phyloP scores from a whole-genome alignment of 495 filamentous ascomycete species.

The Articulospora tetracladia region DNA sequence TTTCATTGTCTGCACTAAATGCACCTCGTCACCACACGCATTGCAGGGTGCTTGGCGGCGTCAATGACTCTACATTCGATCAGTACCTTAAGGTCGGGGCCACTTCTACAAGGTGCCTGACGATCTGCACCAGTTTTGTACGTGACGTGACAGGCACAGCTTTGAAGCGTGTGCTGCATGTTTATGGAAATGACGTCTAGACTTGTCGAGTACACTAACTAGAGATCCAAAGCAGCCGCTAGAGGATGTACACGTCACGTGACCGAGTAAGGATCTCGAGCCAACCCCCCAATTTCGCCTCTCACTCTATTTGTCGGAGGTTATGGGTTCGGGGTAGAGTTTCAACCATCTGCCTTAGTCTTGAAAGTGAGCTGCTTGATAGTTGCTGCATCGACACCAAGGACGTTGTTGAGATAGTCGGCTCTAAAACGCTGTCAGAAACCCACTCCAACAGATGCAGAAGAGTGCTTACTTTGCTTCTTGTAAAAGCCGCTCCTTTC shows the following conservation, averaged over 20 bases:
- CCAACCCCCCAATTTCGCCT: neutral
- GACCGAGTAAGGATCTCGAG: neutral
- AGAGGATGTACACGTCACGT: neutral
- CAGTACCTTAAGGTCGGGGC: neutral
- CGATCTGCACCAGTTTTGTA: neutral
- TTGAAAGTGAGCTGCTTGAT: conserved; percentile 16
- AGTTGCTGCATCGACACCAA: conserved; percentile 15
- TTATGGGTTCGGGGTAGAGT: too few species aligned
- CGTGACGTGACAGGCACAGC: neutral
- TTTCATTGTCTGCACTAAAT: neutral
- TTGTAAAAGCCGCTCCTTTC: conserved; percentile 45
- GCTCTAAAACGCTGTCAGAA: conserved; percentile 15
- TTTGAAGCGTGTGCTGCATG: neutral
- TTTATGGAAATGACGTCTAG: neutral
- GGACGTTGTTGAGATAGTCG: conserved; percentile 22
- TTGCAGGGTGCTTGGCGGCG: neutral
- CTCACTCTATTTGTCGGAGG: neutral
- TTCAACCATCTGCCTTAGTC: neutral
- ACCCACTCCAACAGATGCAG: neutral
- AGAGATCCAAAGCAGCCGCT: neutral
- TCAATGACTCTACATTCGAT: neutral
- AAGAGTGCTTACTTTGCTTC: conserved; percentile 22
- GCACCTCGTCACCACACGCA: neutral
- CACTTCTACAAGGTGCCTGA: neutral
- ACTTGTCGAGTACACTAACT: neutral